Base-by-base conservation (phyloP, 1,284 basidiomycete species). In the Marasmius oreades region DNA sequence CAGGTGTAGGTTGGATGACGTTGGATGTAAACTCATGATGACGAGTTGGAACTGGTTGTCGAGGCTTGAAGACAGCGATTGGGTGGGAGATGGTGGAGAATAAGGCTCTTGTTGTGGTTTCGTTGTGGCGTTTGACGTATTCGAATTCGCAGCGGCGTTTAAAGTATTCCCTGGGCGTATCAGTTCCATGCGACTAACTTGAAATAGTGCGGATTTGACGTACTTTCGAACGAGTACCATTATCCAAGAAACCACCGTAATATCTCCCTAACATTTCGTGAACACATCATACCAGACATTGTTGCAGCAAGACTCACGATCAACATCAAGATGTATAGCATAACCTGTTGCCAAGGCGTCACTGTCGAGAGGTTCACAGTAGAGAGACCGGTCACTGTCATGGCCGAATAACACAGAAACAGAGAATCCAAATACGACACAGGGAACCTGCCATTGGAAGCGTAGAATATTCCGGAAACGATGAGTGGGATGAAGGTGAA, bases 341-440 rank as follows among this genome's bases (percentile, higher is more conserved):
- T 80, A 12, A 74, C 74, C 68, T 87, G 85, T 64, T 87, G 85
- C 63, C 77, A 81, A 7, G 67, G 70, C 1, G 82, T 85, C 33
- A 77, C 56, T 3, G 78, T 81, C 6, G 75, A 77, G 2, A 78
- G 61, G 62, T 82, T 82, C 33, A 84, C 70, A 1, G 80, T 82
- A 16, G 75, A 72, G 31, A 87, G 71, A 31, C 81, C 81, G 8
- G 79, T 81, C 3, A 79, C 80, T 0, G 85, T 87, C 76, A 87
- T 82, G 0, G 85, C 80, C 2, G 81, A 83, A 61, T 85, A 82
- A 63, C 83, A 85, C 6, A 85, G 67, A 67, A 86, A 89, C 55
- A 88, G 65, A 1, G 77, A 72, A 63, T 88, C 85, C 52, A 87
- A 63, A 64, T 77, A 85, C 16, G 68, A 67, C 59, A 84, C 67